phyloP scores from a whole-genome alignment of 1,284 basidiomycete species.

The Trichosporon faecale region DNA sequence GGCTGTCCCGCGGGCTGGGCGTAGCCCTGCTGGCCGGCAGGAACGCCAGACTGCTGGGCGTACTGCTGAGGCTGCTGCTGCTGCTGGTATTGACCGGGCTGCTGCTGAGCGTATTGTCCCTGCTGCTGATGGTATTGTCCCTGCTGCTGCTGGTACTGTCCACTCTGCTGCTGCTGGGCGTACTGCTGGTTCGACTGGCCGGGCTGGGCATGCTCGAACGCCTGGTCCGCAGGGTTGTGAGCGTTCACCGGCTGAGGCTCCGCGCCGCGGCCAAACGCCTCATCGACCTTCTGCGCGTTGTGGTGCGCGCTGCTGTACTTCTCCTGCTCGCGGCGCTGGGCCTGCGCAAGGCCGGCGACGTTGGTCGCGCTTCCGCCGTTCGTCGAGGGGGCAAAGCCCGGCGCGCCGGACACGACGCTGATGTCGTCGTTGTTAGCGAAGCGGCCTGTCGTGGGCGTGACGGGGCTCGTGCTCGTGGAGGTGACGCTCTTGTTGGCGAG shows the following conservation, averaged over 20 bases:
- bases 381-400: not conserved
- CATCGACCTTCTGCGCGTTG: not conserved
- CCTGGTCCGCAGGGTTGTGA: not conserved
- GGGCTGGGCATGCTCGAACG: constrained; percentile 2
- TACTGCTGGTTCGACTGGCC: not conserved
- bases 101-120: not conserved
- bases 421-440: constrained; percentile 6
- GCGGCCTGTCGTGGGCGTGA: not conserved
- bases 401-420: not conserved
- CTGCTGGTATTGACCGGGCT: not conserved
- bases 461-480: not conserved
- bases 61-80: not conserved
- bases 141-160: not conserved
- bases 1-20: not conserved
- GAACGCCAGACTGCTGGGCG: not conserved
- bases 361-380: constrained; percentile 6
- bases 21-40: not conserved
- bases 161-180: not conserved
- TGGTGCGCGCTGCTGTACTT: not conserved
- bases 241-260: not conserved
- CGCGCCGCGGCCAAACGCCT: not conserved
- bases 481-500: not conserved
- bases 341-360: constrained; percentile 1
- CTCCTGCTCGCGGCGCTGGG: constrained; percentile 2
- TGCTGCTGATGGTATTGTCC: not conserved